Evolutionary conservation across 106 monocot genomes (phyloP), one percentile per base, ranked within the genome.

Genomic region (Narthecium ossifragum): DNA sequence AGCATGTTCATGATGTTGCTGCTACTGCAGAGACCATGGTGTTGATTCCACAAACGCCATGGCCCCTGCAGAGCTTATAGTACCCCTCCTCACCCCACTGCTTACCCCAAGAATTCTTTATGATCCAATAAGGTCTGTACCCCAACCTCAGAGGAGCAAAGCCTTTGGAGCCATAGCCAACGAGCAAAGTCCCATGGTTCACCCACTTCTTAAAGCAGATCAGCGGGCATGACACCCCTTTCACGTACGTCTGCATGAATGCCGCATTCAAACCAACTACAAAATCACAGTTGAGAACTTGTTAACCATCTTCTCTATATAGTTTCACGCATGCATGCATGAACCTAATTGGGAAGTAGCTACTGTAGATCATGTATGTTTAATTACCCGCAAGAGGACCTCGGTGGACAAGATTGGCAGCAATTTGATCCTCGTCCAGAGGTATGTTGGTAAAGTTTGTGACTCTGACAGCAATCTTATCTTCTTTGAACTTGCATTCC

Each of bases 61-160:
- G 79, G 14, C 83, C 86, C 58, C 71, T 77, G 73, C 86, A 92
- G 14, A 92, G 70, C 29, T 66, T 32, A 41, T 92, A 92, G 26
- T 86, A 83, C 0, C 82, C 86, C 3, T 73, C 17, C 41, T 83
- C 91, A 21, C 92, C 92, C 87, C 92, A 92, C 5, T 67, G 10
- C 57, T 66, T 65, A 11, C 92, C 92, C 92, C 83, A 92, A 0
- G 92, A 92, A 73, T 92, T 92, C 83, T 92, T 92, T 40, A 92
- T 73, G 52, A 87, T 75, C 92, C 87, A 92, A 45, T 78, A 92
- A 0, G 87, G 80, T 59, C 67, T 56, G 61, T 84, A 61, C 2
- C 80, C 80, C 1, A 92, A 57, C 63, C 92, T 65, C 22, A 92
- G 66, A 24, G 73, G 61, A 0, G 92, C 71, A 40, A 78, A 86